These are phyloP conservation scores for Suillus weaverae DNA, from an alignment of 768 basidiomycete genomes.

Conservation along the genomic window DNA sequence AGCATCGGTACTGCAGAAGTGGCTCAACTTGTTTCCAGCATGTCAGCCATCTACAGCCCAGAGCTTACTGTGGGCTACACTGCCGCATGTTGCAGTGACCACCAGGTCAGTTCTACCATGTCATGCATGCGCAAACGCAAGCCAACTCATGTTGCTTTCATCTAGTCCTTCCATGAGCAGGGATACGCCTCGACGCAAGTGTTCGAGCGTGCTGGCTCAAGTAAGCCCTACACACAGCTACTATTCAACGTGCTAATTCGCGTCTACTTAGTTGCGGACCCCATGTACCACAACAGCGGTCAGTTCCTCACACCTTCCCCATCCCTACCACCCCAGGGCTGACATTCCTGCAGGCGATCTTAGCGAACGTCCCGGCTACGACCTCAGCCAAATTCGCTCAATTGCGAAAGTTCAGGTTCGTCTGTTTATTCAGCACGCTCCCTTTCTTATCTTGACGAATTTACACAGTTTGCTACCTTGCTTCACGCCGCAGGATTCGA, in stretches of 20 bases:
- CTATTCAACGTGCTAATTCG: constrained; percentile 4
- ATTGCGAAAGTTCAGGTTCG: constrained; percentile 87
- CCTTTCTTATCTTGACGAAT: background rate
- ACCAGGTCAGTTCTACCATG: constrained; percentile 53
- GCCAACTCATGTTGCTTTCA: constrained; percentile 8
- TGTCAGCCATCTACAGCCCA: constrained; percentile 79
- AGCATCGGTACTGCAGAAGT: constrained; percentile 83
- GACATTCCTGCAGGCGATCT: constrained; percentile 59
- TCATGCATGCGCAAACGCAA: background rate
- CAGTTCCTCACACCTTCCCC: constrained; percentile 13
- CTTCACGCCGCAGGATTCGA: constrained; percentile 70
- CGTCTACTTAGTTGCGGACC: constrained; percentile 64
- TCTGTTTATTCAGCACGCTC: constrained; percentile 1
- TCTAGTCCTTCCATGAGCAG: constrained; percentile 73
- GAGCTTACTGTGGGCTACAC: constrained; percentile 72
- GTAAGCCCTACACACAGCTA: constrained; percentile 35
- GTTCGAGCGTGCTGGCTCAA: constrained; percentile 82
- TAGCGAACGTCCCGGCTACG: constrained; percentile 77
- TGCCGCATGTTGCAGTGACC: constrained; percentile 87
- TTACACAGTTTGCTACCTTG: constrained; percentile 62
- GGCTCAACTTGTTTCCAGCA: constrained; percentile 68
- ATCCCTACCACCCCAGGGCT: background rate
- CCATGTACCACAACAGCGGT: constrained; percentile 89
- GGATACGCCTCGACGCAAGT: constrained; percentile 87
- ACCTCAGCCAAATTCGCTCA: constrained; percentile 75